phyloP scores from a whole-genome alignment of 176 grass and related monocot genomes.

The Bolboschoenus planiculmis region DNA sequence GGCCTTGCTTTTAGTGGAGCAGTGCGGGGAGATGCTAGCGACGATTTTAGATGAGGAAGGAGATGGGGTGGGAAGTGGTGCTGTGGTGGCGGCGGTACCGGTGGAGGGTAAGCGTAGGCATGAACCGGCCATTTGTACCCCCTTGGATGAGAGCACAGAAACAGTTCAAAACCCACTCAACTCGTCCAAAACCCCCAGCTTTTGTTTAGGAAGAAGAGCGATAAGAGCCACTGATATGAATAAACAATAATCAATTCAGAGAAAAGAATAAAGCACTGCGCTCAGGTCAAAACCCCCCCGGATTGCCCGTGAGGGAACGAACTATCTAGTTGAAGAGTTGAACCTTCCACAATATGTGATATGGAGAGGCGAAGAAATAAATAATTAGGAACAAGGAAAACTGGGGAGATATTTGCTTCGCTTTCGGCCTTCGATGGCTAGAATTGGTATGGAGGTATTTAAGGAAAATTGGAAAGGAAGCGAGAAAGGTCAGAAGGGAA shows the following conservation, averaged over 20 bases:
- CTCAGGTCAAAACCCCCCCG: neutral
- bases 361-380: neutral
- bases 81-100: constrained; percentile 19
- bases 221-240: neutral
- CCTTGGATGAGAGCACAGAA: neutral
- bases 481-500: neutral
- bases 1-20: neutral
- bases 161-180: constrained; percentile 1
- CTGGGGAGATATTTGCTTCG: neutral
- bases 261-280: neutral
- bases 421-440: neutral
- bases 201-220: neutral
- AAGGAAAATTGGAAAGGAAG: constrained; percentile 3
- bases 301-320: constrained; percentile 14
- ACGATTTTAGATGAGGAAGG: constrained; percentile 33
- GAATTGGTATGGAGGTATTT: neutral
- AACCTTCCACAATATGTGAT: neutral
- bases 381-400: neutral
- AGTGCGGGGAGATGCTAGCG: neutral
- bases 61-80: constrained; percentile 24
- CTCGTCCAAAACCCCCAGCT: neutral
- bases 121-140: constrained; percentile 12
- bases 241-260: constrained; percentile 6
- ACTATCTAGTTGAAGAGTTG: neutral
- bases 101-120: constrained; percentile 16